Base-by-base conservation (phyloP, 2,329 filamentous ascomycete species). In the Aspergillus sergii region DNA sequence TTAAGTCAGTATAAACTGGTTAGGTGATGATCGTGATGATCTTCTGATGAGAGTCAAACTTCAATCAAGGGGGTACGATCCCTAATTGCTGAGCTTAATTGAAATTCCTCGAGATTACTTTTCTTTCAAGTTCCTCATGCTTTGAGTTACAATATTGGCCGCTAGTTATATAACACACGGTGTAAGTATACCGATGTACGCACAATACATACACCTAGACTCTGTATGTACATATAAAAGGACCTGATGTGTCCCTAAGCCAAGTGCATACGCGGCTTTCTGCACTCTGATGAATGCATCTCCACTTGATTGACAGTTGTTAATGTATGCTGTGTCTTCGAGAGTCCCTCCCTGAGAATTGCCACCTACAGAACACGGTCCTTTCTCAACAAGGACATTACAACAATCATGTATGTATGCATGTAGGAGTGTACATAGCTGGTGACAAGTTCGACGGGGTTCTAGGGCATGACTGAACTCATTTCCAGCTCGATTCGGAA, bases 21-120 rank as follows among this genome's bases (percentile, higher is more conserved):
- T 26, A 21, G 32, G 51, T 43, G 62, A 58, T 64, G 62, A 66
- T 66, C 63, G 57, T 59, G 65, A 36, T 65, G 62, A 64, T 64
- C 59, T 34, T 57, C 34, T 60, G 59, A 59, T 63, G 56, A 63
- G 61, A 43, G 41, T 12, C 56, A 61, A 63, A 55, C 48, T 56
- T 63, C 58, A 28, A 21, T 56, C 58, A 46, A 32, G 41, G 55
- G 51, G 34, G 14, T 32, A 14, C 23, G 51, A 30, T 26, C 14
- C 32, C 21, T 39, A 39, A 55, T 41, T 39, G 11, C 21, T 26
- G n/a, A n/a, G 14, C n/a, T 39, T 39, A 55, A 16, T 28, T 12
- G 26, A 19, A 46, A 34, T 51, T 41, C 23, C 51, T 45, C n/a
- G 10, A 36, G n/a, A 14, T 19, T 36, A 19, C 39, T 16, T 39